Conservation (phyloP, 2,329 filamentous ascomycete species). For the Fusarium dimerum region DNA sequence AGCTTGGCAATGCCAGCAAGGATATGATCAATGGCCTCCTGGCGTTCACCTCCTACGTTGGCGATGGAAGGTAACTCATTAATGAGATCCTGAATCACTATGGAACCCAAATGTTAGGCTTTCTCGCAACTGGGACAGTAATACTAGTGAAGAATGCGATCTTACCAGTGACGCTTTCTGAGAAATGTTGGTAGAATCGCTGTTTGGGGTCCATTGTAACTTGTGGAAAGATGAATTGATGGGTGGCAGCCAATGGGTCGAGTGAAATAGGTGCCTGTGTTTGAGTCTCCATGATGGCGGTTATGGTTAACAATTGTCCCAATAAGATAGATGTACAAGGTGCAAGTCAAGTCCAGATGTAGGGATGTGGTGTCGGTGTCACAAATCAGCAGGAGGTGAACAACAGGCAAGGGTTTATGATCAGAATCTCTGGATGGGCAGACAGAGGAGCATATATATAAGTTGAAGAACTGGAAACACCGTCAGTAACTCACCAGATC, state of each 20-base stretch:
- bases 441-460: slow-evolving; percentile 7
- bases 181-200: slow-evolving; percentile 83
- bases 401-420: background rate
- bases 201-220: slow-evolving; percentile 58
- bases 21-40: slow-evolving; percentile 79
- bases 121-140: background rate
- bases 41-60: slow-evolving; percentile 68
- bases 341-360: too few species aligned
- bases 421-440: slow-evolving; percentile 11
- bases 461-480: background rate
- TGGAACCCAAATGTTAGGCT: slow-evolving; percentile 4
- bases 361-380: slow-evolving; percentile 7
- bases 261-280: slow-evolving; percentile 16
- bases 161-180: slow-evolving; percentile 70
- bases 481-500: slow-evolving; percentile 20
- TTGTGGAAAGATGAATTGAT: slow-evolving; percentile 24
- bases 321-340: background rate
- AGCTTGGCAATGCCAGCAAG: slow-evolving; percentile 77
- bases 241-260: slow-evolving; percentile 24
- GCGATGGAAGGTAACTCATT: slow-evolving; percentile 63
- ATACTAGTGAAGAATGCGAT: too few species aligned
- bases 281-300: slow-evolving; percentile 27
- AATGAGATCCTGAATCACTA: slow-evolving; percentile 79
- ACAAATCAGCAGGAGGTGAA: slow-evolving; percentile 6
- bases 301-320: slow-evolving; percentile 16